Conservation (phyloP, 2,329 filamentous ascomycete genomes). For the Aureobasidium pullulans region DNA sequence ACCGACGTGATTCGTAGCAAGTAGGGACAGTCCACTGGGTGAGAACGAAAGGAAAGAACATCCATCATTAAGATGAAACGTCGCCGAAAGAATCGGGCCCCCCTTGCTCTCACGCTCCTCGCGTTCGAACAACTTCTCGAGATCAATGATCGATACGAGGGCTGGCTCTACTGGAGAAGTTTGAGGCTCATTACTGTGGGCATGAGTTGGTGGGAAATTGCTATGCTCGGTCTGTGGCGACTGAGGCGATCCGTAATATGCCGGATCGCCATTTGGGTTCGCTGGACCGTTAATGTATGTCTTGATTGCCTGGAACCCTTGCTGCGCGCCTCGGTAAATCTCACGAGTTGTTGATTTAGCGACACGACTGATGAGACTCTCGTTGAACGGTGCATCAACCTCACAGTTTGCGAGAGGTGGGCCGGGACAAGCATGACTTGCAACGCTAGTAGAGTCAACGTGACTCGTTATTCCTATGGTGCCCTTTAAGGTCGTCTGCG, state of each 20-base stretch:
- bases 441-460: conserved; percentile 48
- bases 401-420: conserved; percentile 59
- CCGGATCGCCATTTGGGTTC: conserved; percentile 1
- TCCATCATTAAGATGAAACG: conserved; percentile 63
- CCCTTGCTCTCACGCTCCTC: conserved; percentile 44
- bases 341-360: conserved; percentile 72
- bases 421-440: conserved; percentile 60
- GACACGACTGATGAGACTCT: conserved; percentile 63
- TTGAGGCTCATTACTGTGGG: conserved; percentile 47
- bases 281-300: conserved; percentile 60
- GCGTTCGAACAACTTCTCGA: conserved; percentile 49
- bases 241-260: conserved; percentile 7
- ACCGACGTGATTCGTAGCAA: conserved; percentile 77
- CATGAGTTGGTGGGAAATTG: conserved; percentile 68
- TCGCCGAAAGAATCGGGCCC: conserved; percentile 55
- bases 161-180: conserved; percentile 57
- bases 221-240: conserved; percentile 27
- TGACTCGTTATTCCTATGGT: conserved; percentile 30
- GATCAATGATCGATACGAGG: conserved; percentile 66
- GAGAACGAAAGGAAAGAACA: conserved; percentile 78
- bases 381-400: conserved; percentile 45
- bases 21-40: conserved; percentile 63
- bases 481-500: conserved; percentile 62
- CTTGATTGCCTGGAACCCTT: conserved; percentile 70
- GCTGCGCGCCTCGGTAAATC: conserved; percentile 64